Evolutionary conservation across 169 alveolate genomes (phyloP), one percentile per base, ranked within the genome.

Genomic region (Plasmodium vivax): DNA sequence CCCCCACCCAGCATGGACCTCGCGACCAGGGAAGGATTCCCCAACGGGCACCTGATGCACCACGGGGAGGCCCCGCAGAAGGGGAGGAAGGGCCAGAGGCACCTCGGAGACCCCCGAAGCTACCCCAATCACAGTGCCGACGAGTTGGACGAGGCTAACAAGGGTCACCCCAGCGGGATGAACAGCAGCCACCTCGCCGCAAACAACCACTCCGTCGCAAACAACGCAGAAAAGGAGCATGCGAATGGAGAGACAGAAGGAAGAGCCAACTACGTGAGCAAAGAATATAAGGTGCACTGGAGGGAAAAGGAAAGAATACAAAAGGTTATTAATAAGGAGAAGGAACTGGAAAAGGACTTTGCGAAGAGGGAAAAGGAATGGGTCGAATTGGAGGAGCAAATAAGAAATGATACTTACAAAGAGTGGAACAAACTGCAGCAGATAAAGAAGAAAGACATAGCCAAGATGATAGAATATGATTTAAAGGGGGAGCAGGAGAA

Each of bases 331-430:
- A 56, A 92, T 45, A 93, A 93, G 58, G 93, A 93, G 83, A 95
- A 95, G 72, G 87, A 84, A 23, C 38, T 94, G 47, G 97, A 95
- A 56, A 93, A 90, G n/a, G 88, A 80, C 32, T 91, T 95, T 71
- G 56, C 56, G 74, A 56, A 79, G 79, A 95, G 95, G 56, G 96
- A 95, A 85, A 94, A 95, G 30, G 95, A 82, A 58, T 96, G 98
- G 98, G 9, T 82, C 32, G 82, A 88, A 74, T 96, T 95, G 90
- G 98, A 96, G 92, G 97, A 96, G 27, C 88, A 85, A 34, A 51
- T 96, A 6, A 90, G 80, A 80, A 90, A 90, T 45, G 94, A 90
- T 43, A 90, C 94, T 27, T 90, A 90, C 32, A 90, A 58, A 68
- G 94, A 90, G 43, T 90, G 94, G 94, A 90, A 90, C 82, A 90